Evolutionary conservation across 129 eudicot genomes (phyloP).

Genomic region (Arctium lappa): DNA sequence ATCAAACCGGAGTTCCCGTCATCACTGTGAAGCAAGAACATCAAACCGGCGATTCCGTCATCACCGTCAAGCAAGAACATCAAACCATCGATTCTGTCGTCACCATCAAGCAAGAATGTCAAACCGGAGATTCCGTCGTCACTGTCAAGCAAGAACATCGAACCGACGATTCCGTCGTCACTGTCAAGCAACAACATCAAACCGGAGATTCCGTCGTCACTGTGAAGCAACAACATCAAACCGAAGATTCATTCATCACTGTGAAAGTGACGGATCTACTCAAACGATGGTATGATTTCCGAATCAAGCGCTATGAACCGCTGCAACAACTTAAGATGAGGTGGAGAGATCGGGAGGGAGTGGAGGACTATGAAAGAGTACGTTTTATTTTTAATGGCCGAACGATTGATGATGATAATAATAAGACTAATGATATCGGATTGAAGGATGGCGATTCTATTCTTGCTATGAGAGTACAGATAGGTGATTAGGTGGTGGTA

Average conservation of each 20-base stretch:
- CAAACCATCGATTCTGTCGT: not conserved
- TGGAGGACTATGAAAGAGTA: not conserved
- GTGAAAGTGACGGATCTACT: not conserved
- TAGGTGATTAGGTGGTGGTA: not conserved
- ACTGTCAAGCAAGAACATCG: not conserved
- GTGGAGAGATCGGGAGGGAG: not conserved
- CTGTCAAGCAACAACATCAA: not conserved
- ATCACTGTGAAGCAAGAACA: not conserved
- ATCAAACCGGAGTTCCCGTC: not conserved
- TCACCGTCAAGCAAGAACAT: not conserved
- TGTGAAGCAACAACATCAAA: too few species aligned
- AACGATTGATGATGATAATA: not conserved
- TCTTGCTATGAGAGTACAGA: not conserved
- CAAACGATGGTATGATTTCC: not conserved
- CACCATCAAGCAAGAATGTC: not conserved
- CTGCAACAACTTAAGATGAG: constrained; percentile 4
- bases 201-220: not conserved
- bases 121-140: not conserved
- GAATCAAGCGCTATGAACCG: not conserved
- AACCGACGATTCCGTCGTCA: not conserved
- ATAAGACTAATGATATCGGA: not conserved
- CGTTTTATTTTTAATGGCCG: not conserved
- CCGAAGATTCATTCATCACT: not conserved
- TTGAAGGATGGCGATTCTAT: constrained; percentile 11
- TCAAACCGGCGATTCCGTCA: not conserved